Percentiles rank a stretch among this genome's conserved stretches.
Evolutionary conservation across 495 filamentous ascomycete species (phyloP).

Genomic region (Aspergillus sparsus): DNA sequence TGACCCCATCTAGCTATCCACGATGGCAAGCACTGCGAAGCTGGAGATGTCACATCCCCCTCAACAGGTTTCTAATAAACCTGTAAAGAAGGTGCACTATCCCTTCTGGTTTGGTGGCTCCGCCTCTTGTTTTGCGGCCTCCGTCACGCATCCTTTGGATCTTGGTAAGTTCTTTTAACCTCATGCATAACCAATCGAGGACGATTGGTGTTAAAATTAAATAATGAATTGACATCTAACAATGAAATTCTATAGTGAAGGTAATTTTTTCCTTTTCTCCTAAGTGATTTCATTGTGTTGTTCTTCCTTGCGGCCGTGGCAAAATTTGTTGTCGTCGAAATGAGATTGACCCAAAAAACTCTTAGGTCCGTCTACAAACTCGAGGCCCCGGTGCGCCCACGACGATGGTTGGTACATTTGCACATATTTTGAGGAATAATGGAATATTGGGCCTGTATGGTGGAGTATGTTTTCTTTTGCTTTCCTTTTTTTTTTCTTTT

Average conservation of each 20-base stretch:
- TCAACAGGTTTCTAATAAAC: conserved; percentile 22
- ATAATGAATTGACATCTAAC: conserved; percentile 7
- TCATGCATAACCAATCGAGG: too few species aligned
- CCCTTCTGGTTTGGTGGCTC: conserved; percentile 96
- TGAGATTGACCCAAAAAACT: conserved; percentile 27
- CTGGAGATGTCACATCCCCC: conserved; percentile 36
- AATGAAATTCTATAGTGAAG: conserved; percentile 43
- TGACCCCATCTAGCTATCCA: conserved; percentile 30
- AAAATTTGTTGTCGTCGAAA: neutral
- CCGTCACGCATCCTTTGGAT: conserved; percentile 89
- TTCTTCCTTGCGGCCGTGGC: neutral
- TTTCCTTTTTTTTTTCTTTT: neutral
- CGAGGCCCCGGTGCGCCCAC: conserved; percentile 64
- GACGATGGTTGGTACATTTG: conserved; percentile 79
- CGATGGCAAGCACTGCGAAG: conserved; percentile 46
- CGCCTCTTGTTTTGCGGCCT: conserved; percentile 85
- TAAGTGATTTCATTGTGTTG: neutral
- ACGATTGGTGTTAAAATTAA: too few species aligned
- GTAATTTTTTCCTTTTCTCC: conserved; percentile 33
- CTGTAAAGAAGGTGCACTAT: conserved; percentile 57
- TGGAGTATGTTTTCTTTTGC: conserved; percentile 55
- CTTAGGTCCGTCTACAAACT: conserved; percentile 85
- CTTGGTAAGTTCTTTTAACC: conserved; percentile 42
- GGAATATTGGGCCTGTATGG: conserved; percentile 78
- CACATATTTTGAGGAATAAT: conserved; percentile 66